Base-by-base conservation (phyloP, 176 grass and related monocot species). In the Dactylis glomerata region DNA sequence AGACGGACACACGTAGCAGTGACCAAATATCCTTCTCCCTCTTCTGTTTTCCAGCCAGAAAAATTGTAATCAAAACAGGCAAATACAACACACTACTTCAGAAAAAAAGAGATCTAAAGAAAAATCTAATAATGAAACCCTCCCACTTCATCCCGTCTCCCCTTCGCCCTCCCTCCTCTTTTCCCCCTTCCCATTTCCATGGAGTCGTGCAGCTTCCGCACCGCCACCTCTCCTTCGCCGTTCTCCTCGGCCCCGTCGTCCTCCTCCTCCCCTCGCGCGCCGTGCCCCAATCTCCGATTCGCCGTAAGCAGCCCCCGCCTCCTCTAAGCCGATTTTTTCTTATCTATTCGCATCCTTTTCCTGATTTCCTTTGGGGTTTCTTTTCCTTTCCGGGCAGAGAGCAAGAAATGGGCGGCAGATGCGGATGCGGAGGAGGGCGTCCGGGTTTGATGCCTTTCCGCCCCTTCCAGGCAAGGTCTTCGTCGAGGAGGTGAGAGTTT, bases 121-220 rank as follows among this genome's bases (percentile, higher is more conserved):
- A 81, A 82, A 40, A 24, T 78, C 73, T 64, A 72, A 86, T 78
- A 86, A 90, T 58, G 56, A 90, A 82, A 68, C 42, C 83, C 34
- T 69, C 67, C 33, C 68, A 80, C 68, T 68, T 50, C 51, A 49
- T 83, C 64, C 54, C 66, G 6, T 74, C 56, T 54, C 55, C 70
- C 65, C 8, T 40, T 8, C 37, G 6, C 8, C 37, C 37, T 8
- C 8, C 7, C 37, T 4, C 79, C 65, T 46, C 87, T 50, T 68
- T 74, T 79, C 59, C 69, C 80, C 85, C 84, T 78, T 78, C 82
- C 45, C 72, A 49, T 75, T 75, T 51, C 78, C 67, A 87, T 91
- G 88, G 87, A 92, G 87, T 85, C 87, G 57, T 83, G 90, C 73
- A 89, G 90, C 89, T 87, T 86, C 76, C 87, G 87, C 51, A 84